Evolutionary conservation across 306 rosid species (phyloP), one percentile per base, ranked within the genome.

Genomic region (Cucurbita maxima): DNA sequence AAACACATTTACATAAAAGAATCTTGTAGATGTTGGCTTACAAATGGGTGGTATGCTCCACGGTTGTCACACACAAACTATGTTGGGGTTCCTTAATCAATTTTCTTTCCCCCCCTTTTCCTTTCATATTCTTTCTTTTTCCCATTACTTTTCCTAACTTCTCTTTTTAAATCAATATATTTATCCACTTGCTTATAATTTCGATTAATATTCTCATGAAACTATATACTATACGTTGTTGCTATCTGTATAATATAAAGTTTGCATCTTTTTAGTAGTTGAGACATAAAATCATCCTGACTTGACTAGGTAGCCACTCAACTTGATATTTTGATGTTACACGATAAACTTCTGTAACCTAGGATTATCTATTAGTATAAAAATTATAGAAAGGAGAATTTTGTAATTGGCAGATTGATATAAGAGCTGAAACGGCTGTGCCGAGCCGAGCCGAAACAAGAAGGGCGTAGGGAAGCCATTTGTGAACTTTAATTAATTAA

Each of bases 21-120:
- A 64, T 64, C n/a, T 5, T 64, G 19, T 43, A 18, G 52, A 64
- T n/a, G 53, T 18, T 19, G 19, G 71, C 71, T 64, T 43, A 64
- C 5, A 64, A 43, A 64, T 64, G 36, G 71, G 71, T 64, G 71
- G 71, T 64, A 64, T 64, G 71, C 53, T 64, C 71, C 71, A 64
- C 71, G 18, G 19, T 64, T 62, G 30, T 16, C 70, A 62, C 70
- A 62, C 70, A 62, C 70, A n/a, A 40, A n/a, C 50, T 63, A 63
- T n/a, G 70, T 63, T 64, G 53, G 37, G 53, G 34, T 41, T 40
- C 71, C 71, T 64, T 43, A 64, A 64, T 64, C 71, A 18, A 9
- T 10, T 43, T 3, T 34, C 40, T 37, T 57, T 18, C 10, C 48
- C 47, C 12, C 22, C 22, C 22, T 22, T 37, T 4, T n/a, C 4